Conservation (phyloP, 108 stramenopile species). For the Aurantiochytrium sp. region DNA sequence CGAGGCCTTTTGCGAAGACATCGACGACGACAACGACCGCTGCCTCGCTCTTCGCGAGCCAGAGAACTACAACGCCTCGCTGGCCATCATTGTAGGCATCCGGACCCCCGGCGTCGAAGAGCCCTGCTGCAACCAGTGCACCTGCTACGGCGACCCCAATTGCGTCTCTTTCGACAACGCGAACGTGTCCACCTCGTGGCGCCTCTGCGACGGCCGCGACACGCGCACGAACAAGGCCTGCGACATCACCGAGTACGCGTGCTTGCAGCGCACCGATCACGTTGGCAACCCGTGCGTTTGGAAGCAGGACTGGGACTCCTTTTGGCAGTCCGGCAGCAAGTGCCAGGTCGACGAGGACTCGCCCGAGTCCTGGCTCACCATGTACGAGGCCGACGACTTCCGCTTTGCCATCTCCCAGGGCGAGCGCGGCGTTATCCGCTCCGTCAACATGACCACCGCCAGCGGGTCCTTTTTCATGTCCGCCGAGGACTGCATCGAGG, state of each 20-base stretch:
- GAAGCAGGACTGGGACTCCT: neutral
- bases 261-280: neutral
- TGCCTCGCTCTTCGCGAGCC: neutral
- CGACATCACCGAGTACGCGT: neutral
- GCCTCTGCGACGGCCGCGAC: neutral
- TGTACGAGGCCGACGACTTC: constrained; percentile 24
- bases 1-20: constrained; percentile 2
- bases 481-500: neutral
- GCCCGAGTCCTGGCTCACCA: neutral
- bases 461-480: neutral
- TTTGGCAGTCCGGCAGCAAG: neutral
- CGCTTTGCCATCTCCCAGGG: neutral
- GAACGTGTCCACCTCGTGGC: neutral
- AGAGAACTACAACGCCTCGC: neutral
- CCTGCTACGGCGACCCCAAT: constrained; percentile 11
- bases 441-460: neutral
- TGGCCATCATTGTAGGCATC: neutral
- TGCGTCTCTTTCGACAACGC: neutral
- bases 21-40: neutral
- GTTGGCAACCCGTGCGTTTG: neutral
- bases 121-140: neutral
- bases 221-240: neutral
- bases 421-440: constrained; percentile 9
- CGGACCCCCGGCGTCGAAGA: neutral
- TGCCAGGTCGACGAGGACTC: neutral